Percentiles rank a stretch among this genome's conserved stretches.
Conservation (phyloP, 2,329 filamentous ascomycete genomes). For the Fusarium torreyae region DNA sequence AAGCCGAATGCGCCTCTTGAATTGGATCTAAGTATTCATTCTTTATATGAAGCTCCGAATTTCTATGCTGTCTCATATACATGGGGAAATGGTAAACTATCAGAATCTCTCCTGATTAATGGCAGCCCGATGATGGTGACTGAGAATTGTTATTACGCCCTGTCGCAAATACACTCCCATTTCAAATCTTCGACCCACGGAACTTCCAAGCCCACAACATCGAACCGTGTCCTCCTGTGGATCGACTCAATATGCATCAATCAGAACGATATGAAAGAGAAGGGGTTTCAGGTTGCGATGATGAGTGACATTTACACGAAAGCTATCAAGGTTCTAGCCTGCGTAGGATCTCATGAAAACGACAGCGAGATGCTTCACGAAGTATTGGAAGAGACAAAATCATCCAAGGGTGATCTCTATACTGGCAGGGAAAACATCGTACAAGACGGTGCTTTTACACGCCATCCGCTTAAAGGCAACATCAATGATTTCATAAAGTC, state of each 20-base stretch:
- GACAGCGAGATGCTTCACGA: background rate
- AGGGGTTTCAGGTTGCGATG: background rate
- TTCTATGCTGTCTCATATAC: background rate
- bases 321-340: background rate
- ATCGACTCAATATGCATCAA: conserved; percentile 4
- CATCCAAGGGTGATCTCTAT: no score
- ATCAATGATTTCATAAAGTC: background rate
- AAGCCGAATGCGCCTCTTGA: background rate
- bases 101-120: background rate
- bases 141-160: background rate
- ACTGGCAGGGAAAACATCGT: no score
- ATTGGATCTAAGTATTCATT: background rate
- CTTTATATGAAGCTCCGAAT: background rate
- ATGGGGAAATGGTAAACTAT: background rate
- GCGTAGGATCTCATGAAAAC: background rate
- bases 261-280: background rate
- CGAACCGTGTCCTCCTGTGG: background rate
- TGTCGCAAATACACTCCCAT: background rate
- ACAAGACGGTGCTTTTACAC: no score
- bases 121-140: background rate
- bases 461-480: no score
- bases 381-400: background rate
- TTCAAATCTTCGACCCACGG: background rate
- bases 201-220: no score
- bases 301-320: background rate